Evolutionary conservation across 805 yeast genomes (phyloP).

Genomic region (Kodamaea leandrae): DNA sequence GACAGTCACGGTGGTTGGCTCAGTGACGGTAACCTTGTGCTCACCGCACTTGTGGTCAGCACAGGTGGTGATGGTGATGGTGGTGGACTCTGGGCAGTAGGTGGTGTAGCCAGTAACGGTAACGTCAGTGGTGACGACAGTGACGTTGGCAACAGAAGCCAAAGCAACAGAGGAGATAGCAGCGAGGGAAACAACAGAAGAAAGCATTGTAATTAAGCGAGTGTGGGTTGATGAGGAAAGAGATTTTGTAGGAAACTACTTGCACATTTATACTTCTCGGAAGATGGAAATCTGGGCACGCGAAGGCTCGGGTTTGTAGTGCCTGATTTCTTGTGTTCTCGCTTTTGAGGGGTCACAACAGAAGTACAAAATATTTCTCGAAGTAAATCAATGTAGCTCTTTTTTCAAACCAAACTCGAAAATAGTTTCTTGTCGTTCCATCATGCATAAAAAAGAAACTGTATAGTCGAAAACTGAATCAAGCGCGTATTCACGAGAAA

Average conservation of each 20-base stretch:
- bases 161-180: conserved; percentile 7
- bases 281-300: not conserved
- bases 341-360: not conserved
- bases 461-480: too few relatives aligned
- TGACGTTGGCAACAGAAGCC: conserved; percentile 11
- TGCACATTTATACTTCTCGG: not conserved
- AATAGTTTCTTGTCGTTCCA: too few relatives aligned
- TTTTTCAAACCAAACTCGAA: too few relatives aligned
- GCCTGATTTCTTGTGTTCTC: not conserved
- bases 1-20: conserved; percentile 20
- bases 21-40: conserved; percentile 21
- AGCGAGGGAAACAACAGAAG: conserved; percentile 5
- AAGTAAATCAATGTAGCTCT: too few relatives aligned
- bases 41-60: conserved; percentile 16
- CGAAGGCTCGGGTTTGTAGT: not conserved
- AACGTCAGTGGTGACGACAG: conserved; percentile 22
- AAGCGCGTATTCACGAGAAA: too few relatives aligned
- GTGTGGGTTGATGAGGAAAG: not conserved
- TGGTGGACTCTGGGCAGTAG: conserved; percentile 25
- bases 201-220: not conserved
- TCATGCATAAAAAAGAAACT: too few relatives aligned
- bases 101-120: conserved; percentile 26
- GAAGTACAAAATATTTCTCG: not conserved
- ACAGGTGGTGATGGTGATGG: conserved; percentile 22
- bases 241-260: not conserved